Base-by-base conservation (phyloP, 169 alveolate species). In the Plasmodium inui region DNA sequence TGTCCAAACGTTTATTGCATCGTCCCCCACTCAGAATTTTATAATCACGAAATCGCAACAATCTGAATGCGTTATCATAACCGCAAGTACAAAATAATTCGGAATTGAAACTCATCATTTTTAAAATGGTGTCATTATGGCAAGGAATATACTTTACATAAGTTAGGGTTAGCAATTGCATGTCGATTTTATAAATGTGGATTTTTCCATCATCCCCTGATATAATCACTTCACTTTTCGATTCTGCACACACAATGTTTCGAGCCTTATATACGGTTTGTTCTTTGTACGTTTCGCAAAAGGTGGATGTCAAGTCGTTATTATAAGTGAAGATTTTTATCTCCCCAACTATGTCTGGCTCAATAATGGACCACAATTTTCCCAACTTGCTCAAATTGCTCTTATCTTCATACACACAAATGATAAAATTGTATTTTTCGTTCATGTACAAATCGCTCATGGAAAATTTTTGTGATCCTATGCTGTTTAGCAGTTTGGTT, bases 281-380 rank as follows among this genome's bases (percentile, higher is more conserved):
- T 79, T 88, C 94, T 88, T 61, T 88, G 46, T 79, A 67, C 34
- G 88, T 88, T 88, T 88, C 94, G 79, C 81, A 30, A 50, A 88
- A 88, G 0, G 53, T 88, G 6, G 94, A 88, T 1, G 94, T 88
- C 17, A 88, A 71, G 34, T 88, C 94, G 82, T 71, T 95, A 92
- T 96, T 96, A 73, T 92, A 90, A 19, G 93, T 74, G 83, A 90
- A 96, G 10, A 96, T 67, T 30, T 94, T 94, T 8, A 96, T 84
- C 17, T 92, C 95, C 39, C 98, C 98, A 37, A 96, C 70, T n/a
- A 83, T 82, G 26, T 96, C 98, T 70, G 94, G 97, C 70, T 96
- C 98, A 26, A 96, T 95, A 3, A 96, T 80, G 0, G 98, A 95
- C 98, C 98, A 96, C 83, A 96, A 80, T 79, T 96, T 94, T 30